Percentiles rank a stretch among this genome's conserved stretches.
phyloP scores from a whole-genome alignment of 345 rosid genomes.

The Ceriops tagal region DNA sequence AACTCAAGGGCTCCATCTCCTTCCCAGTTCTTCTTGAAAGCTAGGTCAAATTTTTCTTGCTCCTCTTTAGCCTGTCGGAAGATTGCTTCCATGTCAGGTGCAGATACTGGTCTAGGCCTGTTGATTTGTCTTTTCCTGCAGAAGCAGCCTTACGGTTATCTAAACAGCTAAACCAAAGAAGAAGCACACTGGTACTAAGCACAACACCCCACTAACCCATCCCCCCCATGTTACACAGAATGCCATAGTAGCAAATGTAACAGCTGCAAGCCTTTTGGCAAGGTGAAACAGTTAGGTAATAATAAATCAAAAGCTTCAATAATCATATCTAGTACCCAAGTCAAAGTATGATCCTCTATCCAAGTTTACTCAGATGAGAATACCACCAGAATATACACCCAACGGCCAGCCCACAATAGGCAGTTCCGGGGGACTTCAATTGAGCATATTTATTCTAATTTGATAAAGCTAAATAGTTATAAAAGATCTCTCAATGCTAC shows the following conservation, averaged over 20 bases:
- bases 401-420: neutral
- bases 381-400: neutral
- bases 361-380: neutral
- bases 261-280: neutral
- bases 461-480: no score
- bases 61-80: slow-evolving; percentile 70
- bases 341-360: neutral
- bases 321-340: neutral
- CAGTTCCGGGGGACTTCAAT: neutral
- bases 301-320: neutral
- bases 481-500: neutral
- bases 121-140: slow-evolving; percentile 67
- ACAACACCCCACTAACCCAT: neutral
- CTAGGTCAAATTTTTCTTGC: slow-evolving; percentile 64
- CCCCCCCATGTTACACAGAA: no score
- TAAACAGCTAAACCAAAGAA: neutral
- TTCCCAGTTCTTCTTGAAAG: slow-evolving; percentile 49
- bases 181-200: neutral
- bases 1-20: slow-evolving; percentile 23
- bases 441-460: neutral
- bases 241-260: neutral
- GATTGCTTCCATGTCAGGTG: slow-evolving; percentile 61
- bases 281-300: neutral
- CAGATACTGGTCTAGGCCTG: slow-evolving; percentile 73
- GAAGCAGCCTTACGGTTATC: neutral